phyloP scores from a whole-genome alignment of 805 yeast species.

The Kluyveromyces wickerhamii region DNA sequence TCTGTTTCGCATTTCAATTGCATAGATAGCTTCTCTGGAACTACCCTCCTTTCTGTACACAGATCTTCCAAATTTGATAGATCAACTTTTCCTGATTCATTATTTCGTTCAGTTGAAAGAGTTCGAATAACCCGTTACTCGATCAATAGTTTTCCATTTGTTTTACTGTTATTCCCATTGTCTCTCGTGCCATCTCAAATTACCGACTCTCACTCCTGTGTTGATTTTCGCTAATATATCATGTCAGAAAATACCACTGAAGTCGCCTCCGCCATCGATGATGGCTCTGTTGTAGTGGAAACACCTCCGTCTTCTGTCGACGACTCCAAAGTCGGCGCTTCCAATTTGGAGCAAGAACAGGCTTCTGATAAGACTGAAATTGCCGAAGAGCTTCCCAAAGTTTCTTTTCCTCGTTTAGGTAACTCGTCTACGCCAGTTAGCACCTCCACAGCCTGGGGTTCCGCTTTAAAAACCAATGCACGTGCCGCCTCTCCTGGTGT shows the following conservation, averaged over 20 bases:
- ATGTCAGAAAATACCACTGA: conserved; percentile 9
- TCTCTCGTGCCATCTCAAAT: not conserved
- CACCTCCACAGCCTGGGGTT: conserved; percentile 33
- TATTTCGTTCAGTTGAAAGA: too few species aligned
- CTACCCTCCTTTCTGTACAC: too few species aligned
- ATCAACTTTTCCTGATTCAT: too few species aligned
- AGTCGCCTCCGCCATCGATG: conserved; percentile 3
- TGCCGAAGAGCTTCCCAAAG: conserved; percentile 1
- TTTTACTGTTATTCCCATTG: too few species aligned
- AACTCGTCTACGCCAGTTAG: not conserved
- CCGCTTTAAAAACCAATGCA: conserved; percentile 31
- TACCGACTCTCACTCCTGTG: not conserved
- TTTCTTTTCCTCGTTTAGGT: conserved; percentile 4
- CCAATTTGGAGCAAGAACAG: not conserved
- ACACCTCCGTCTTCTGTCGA: conserved; percentile 16
- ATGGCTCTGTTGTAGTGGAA: conserved; percentile 11
- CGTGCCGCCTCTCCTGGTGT: conserved; percentile 24
- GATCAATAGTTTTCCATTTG: too few species aligned
- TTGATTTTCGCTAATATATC: not conserved
- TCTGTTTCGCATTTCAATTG: too few species aligned
- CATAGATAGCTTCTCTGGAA: too few species aligned
- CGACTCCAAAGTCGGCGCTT: conserved; percentile 3
- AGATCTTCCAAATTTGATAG: too few species aligned
- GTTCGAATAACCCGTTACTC: too few species aligned
- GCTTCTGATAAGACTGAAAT: conserved; percentile 5